Base-by-base conservation (phyloP, 73 alveolate species). In the Symbiodinium pilosum region DNA sequence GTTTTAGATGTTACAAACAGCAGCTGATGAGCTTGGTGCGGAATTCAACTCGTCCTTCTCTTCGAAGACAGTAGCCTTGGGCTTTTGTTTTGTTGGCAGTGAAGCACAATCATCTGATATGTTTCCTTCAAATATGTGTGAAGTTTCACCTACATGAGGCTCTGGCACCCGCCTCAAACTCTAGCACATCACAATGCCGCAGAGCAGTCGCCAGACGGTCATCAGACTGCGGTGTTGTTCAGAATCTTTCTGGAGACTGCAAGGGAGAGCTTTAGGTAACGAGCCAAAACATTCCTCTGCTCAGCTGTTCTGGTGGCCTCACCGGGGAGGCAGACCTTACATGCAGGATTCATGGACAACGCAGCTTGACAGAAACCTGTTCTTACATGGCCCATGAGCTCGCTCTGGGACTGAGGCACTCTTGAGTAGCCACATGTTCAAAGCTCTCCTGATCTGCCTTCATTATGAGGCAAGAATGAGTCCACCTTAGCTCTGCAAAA, bases 1-100 rank as follows among this genome's bases (percentile, higher is more conserved):
- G 9, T 20, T 52, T 20, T 52, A 9, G 9, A 9, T n/a, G n/a
- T n/a, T n/a, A n/a, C n/a, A n/a, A n/a, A n/a, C n/a, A n/a, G n/a
- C 34, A 3, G 36, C 54, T 39, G 12, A 39, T 42, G 39, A 83
- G 54, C 26, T 6, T 4, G 59, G 26, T 34, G 71, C 94, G 41
- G 94, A 52, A 5, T 77, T 24, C 84, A 87, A 24, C 84, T 51
- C 71, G n/a, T 87, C 94, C 84, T 87, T 47, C 71, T 87, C 71
- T 85, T 54, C 43, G 94, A 87, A 87, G 94, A 87, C 94, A 24
- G 94, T 87, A 5, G 84, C 94, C 94, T 87, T 39, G 85, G 64
- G 54, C 6, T 5, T 40, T 28, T 7, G 34, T 39, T 1, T 16
- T 8, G 87, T 34, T 24, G 14, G 4, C 32, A 30, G 8, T 36